A percentile compares a stretch with the other conserved stretches of the same genome.
Evolutionary conservation across 306 rosid species (phyloP).

Genomic region (Dryas alaskensis): DNA sequence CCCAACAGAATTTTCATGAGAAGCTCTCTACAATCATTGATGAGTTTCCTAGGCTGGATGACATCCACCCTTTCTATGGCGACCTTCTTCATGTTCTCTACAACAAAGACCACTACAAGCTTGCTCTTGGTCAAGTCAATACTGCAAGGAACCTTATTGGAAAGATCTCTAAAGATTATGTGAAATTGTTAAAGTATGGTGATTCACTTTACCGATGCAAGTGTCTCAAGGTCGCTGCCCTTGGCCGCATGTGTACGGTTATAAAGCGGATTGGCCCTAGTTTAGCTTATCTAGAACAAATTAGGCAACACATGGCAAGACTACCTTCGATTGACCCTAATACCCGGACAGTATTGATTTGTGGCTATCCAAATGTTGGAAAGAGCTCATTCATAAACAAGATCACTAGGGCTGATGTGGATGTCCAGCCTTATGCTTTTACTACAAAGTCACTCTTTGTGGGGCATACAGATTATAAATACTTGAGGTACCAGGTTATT

Average conservation of each 20-base stretch:
- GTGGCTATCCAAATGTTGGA: constrained; percentile 93
- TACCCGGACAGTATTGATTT: constrained; percentile 69
- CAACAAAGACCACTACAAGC: constrained; percentile 93
- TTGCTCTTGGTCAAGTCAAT: constrained; percentile 86
- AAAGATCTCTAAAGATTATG: constrained; percentile 79
- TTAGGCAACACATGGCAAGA: constrained; percentile 93
- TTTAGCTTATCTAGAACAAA: constrained; percentile 85
- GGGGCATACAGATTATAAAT: constrained; percentile 84
- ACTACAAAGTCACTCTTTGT: constrained; percentile 88
- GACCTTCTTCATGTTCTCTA: constrained; percentile 85
- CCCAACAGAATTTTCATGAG: constrained; percentile 66
- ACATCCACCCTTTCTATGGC: constrained; percentile 76
- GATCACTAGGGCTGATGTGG: constrained; percentile 88
- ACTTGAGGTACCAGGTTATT: constrained; percentile 85
- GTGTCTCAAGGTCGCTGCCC: constrained; percentile 82
- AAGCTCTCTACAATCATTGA: constrained; percentile 76
- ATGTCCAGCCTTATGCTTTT: constrained; percentile 90
- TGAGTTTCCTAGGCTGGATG: constrained; percentile 79
- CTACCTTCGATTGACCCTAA: constrained; percentile 84
- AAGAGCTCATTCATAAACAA: constrained; percentile 89
- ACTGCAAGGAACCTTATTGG: constrained; percentile 80
- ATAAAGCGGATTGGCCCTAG: constrained; percentile 81
- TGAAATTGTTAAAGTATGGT: constrained; percentile 76
- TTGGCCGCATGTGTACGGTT: constrained; percentile 94
- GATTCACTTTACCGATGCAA: constrained; percentile 79